Evolutionary conservation across 345 rosid genomes (phyloP).

Genomic region (Conringia planisiliqua): DNA sequence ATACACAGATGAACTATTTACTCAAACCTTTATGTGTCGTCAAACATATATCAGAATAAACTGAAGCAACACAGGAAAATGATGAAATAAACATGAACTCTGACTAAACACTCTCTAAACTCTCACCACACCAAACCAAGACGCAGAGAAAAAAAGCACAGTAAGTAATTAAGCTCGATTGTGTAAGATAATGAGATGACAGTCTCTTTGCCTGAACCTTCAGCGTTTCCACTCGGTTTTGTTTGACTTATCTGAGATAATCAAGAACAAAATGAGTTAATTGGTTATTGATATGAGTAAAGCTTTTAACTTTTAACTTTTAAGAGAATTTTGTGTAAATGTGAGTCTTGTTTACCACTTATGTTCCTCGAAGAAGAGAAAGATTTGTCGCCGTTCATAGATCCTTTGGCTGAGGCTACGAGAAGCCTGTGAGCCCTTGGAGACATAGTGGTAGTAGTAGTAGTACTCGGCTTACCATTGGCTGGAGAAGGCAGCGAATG

Average conservation of each 20-base stretch:
- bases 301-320: neutral
- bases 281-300: constrained; percentile 1
- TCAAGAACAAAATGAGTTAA: neutral
- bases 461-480: constrained; percentile 39
- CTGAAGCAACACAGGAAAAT: constrained; percentile 12
- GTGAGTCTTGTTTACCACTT: constrained; percentile 40
- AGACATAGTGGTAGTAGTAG: constrained; percentile 47
- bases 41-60: constrained; percentile 24
- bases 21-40: constrained; percentile 21
- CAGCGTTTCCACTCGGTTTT: constrained; percentile 82
- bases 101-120: constrained; percentile 26
- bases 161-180: neutral
- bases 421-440: constrained; percentile 55
- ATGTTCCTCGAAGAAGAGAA: constrained; percentile 55
- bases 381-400: constrained; percentile 47
- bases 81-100: constrained; percentile 11
- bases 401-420: constrained; percentile 54
- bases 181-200: constrained; percentile 13
- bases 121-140: constrained; percentile 31
- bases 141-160: neutral
- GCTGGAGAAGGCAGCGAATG: constrained; percentile 66
- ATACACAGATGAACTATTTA: constrained; percentile 26
- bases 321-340: neutral
- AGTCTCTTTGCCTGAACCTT: constrained; percentile 25
- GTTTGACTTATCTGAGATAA: constrained; percentile 54